Conservation (phyloP, 768 basidiomycete species). For the Termitomyces sp. region DNA sequence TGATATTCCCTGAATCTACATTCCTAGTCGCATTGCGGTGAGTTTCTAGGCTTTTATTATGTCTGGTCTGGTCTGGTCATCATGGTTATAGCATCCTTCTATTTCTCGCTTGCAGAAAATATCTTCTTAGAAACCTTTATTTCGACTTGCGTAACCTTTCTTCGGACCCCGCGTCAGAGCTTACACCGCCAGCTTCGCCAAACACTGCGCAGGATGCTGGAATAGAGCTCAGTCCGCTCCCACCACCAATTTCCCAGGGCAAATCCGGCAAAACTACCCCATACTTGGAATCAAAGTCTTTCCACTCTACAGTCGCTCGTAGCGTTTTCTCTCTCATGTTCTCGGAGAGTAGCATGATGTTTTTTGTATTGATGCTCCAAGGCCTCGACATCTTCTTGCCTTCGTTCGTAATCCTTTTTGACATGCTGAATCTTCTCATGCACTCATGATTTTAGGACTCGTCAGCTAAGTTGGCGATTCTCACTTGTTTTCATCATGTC, state of each 20-base stretch:
- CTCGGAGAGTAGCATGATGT: slow-evolving; percentile 71
- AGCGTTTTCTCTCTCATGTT: slow-evolving; percentile 67
- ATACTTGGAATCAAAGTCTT: slow-evolving; percentile 18
- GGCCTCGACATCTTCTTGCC: slow-evolving; percentile 51
- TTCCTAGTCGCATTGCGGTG: slow-evolving; percentile 10
- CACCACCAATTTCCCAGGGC: slow-evolving; percentile 31
- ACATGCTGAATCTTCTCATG: background rate
- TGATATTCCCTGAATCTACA: slow-evolving; percentile 3
- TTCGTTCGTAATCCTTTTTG: slow-evolving; percentile 36
- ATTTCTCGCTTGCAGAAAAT: slow-evolving; percentile 57
- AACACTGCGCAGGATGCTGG: slow-evolving; percentile 18
- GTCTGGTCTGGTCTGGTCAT: background rate
- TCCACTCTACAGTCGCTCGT: slow-evolving; percentile 55
- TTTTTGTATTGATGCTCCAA: slow-evolving; percentile 72
- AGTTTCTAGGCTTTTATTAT: background rate
- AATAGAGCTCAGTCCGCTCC: slow-evolving; percentile 38
- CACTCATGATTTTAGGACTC: slow-evolving; percentile 37
- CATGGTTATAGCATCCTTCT: slow-evolving; percentile 35
- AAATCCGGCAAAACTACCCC: slow-evolving; percentile 15
- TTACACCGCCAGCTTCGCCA: slow-evolving; percentile 15
- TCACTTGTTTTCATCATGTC: slow-evolving; percentile 60
- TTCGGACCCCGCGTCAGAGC: slow-evolving; percentile 20
- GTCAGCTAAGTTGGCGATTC: slow-evolving; percentile 64
- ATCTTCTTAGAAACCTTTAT: slow-evolving; percentile 56
- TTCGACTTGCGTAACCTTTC: slow-evolving; percentile 53